Percentiles rank a stretch among this genome's conserved stretches.
Conservation (phyloP, 441 rosid genomes). For the Lepidium campestre region DNA sequence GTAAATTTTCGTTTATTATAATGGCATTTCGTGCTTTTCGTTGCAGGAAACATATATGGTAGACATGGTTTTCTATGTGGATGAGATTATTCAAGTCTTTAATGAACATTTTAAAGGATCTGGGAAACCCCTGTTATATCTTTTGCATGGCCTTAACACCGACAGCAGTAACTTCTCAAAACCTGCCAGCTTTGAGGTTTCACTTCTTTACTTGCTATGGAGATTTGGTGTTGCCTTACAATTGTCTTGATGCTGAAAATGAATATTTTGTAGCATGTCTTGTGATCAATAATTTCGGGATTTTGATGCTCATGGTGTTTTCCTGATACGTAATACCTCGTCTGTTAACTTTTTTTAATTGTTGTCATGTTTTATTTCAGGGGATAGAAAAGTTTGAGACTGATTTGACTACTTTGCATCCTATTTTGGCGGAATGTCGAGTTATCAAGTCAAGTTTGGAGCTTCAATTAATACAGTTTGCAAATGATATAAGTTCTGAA, state of each 20-base stretch:
- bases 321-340: not conserved
- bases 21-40: not conserved
- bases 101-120: constrained; percentile 43
- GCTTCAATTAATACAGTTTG: constrained; percentile 85
- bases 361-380: constrained; percentile 31
- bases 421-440: constrained; percentile 89
- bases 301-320: not conserved
- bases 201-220: constrained; percentile 3
- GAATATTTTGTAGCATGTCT: not conserved
- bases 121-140: constrained; percentile 63
- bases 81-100: constrained; percentile 61
- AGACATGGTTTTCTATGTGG: constrained; percentile 53
- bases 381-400: constrained; percentile 66
- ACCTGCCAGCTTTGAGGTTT: constrained; percentile 82
- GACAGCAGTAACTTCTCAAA: constrained; percentile 76
- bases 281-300: not conserved
- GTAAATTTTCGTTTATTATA: not conserved
- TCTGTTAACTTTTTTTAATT: not conserved
- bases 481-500: constrained; percentile 93
- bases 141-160: constrained; percentile 79
- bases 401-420: constrained; percentile 70
- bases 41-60: constrained; percentile 77
- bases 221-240: not conserved
- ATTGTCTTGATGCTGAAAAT: constrained; percentile 12
- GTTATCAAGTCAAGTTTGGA: constrained; percentile 75